Conservation (phyloP, 2,329 filamentous ascomycete species). For the Trematosphaeria pertusa region DNA sequence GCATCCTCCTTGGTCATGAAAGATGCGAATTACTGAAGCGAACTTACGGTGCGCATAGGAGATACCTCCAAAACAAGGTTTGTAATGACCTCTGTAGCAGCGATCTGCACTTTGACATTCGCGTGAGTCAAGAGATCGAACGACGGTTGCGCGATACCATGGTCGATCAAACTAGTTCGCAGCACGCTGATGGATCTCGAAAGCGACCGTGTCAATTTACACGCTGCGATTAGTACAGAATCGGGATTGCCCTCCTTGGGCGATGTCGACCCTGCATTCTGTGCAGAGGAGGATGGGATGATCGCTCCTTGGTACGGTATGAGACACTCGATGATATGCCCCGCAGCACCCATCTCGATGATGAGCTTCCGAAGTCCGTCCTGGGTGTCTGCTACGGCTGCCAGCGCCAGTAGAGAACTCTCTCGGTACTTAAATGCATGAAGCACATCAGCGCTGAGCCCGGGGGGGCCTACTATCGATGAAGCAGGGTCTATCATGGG, state of each 20-base stretch:
- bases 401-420: constrained; percentile 77
- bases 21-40: not conserved
- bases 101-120: constrained; percentile 81
- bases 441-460: constrained; percentile 57
- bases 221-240: constrained; percentile 82
- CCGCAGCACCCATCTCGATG: constrained; percentile 80
- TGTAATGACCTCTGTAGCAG: constrained; percentile 81
- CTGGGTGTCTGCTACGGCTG: constrained; percentile 80
- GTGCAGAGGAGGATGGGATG: constrained; percentile 29
- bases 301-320: constrained; percentile 60
- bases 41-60: constrained; percentile 82
- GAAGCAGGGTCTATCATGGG: constrained; percentile 38
- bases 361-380: constrained; percentile 85
- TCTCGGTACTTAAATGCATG: constrained; percentile 81
- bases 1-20: constrained; percentile 2
- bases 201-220: constrained; percentile 79
- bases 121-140: constrained; percentile 76
- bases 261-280: constrained; percentile 40
- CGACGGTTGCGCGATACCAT: constrained; percentile 78
- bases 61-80: constrained; percentile 90
- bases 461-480: constrained; percentile 40
- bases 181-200: constrained; percentile 85
- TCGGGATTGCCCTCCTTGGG: constrained; percentile 77
- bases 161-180: constrained; percentile 85
- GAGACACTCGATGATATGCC: constrained; percentile 84